Evolutionary conservation across 2,329 filamentous ascomycete species (phyloP), one percentile per base, ranked within the genome.

Genomic region (Chaetomiaceae sp.): DNA sequence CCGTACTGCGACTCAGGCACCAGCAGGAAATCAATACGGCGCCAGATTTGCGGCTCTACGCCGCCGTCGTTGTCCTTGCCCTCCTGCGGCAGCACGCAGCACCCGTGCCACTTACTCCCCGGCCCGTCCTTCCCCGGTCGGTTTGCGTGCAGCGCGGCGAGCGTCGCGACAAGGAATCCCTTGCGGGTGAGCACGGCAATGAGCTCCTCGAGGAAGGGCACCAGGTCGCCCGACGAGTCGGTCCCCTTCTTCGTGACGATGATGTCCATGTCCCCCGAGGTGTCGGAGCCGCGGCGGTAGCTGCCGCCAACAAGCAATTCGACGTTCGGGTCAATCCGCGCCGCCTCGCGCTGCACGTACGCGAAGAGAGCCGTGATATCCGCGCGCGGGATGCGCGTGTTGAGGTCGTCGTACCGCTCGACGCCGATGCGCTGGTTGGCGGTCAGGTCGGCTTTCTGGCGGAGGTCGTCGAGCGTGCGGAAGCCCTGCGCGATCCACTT

Each of bases 31-130:
- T 96, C 90, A 50, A 96, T 84, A 2, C 89, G 78, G 8, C 89
- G 76, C 89, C 88, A 95, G 1, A 77, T 62, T 0, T 70, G 69
- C 3, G 8, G 29, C 12, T 26, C 9, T 1, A 14, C 17, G n/a
- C 17, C 27, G 2, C 37, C 24, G 2, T 8, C 4, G 59, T 60
- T 41, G 67, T 63, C n/a, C 56, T 49, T 14, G 27, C 42, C 35
- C 51, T 56, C 3, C 60, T n/a, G 47, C 0, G 86, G 84, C 0
- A 95, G 69, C 10, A 82, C 78, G 32, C 85, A 93, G 42, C 86
- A 90, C 3, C 91, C 90, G 54, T 94, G 87, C 88, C 88, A 96
- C 67, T 93, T 94, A 19, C 81, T 85, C 0, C 85, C 84, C 18
- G 78, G 64, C 7, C 57, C 56, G 11, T 58, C 56, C 14, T 70